These are phyloP conservation scores for Gossypium bickii DNA, from an alignment of 345 rosid species.

Conservation along the genomic window DNA sequence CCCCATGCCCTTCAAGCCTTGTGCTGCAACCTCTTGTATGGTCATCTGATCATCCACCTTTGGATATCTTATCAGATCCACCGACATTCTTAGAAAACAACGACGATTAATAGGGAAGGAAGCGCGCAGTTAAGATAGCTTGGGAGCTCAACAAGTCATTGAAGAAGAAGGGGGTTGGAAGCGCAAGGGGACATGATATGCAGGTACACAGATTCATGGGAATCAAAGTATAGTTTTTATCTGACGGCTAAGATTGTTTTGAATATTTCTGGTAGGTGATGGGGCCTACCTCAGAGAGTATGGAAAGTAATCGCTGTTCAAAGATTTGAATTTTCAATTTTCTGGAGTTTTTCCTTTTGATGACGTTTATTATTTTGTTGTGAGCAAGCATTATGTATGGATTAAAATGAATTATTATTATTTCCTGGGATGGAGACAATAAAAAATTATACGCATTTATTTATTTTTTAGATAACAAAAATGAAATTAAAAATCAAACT, in stretches of 20 bases:
- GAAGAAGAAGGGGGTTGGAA: not conserved
- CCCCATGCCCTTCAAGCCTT: constrained; percentile 82
- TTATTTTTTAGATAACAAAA: too few species aligned
- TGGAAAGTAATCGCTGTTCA: not conserved
- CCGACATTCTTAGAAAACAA: constrained; percentile 42
- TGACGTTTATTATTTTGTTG: too few species aligned
- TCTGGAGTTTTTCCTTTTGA: not conserved
- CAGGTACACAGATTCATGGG: constrained; percentile 27
- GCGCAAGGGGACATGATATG: constrained; percentile 15
- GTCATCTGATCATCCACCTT: constrained; percentile 72
- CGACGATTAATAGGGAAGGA: not conserved
- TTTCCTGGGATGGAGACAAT: too few species aligned
- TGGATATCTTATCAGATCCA: constrained; percentile 56
- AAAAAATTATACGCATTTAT: too few species aligned
- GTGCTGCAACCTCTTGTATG: constrained; percentile 78
- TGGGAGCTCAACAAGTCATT: constrained; percentile 17
- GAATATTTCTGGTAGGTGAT: constrained; percentile 6
- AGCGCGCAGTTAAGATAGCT: not conserved
- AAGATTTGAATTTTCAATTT: not conserved
- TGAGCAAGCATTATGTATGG: too few species aligned
- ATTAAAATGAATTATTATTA: too few species aligned
- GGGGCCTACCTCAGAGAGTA: constrained; percentile 19
- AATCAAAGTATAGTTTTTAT: constrained; percentile 39
- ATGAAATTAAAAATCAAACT: not conserved
- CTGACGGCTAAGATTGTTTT: constrained; percentile 36